These are phyloP conservation scores for Eucalyptus regnans DNA, from an alignment of 345 rosid genomes.

Conservation along the genomic window DNA sequence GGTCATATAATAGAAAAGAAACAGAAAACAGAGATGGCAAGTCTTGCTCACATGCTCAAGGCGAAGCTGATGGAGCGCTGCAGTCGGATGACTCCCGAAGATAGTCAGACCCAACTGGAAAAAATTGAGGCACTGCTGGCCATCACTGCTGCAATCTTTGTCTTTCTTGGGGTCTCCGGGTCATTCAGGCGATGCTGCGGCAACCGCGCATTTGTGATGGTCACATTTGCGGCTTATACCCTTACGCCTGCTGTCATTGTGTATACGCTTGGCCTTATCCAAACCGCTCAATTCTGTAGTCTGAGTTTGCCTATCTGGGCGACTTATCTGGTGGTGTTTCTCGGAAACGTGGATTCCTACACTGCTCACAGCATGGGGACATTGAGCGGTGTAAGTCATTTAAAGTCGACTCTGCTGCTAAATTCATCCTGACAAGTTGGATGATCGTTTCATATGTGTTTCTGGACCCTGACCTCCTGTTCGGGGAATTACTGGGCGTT, in stretches of 20 bases:
- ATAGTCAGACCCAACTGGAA: no score
- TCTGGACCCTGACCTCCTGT: accelerated
- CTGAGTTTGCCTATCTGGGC: accelerated
- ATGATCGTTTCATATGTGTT: accelerated
- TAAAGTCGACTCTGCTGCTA: no score
- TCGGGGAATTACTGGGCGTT: accelerated
- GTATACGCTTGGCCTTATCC: not conserved
- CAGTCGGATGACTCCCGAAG: no score
- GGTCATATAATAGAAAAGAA: no score
- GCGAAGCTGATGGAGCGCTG: accelerated
- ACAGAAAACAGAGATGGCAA: no score
- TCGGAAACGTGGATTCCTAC: not conserved
- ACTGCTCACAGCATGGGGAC: not conserved
- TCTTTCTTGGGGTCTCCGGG: not conserved
- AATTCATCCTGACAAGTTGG: no score
- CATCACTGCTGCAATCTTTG: no score
- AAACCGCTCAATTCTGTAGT: accelerated
- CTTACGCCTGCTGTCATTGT: accelerated
- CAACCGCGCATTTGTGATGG: not conserved
- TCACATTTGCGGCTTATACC: not conserved
- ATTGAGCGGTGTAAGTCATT: not conserved
- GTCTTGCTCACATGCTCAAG: accelerated
- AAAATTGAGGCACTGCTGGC: no score
- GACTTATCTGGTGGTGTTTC: no score
- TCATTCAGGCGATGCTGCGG: not conserved